Evolutionary conservation across 192 early-diverging fungal species (phyloP), one percentile per base, ranked within the genome.

Genomic region (Podila clonocystis): DNA sequence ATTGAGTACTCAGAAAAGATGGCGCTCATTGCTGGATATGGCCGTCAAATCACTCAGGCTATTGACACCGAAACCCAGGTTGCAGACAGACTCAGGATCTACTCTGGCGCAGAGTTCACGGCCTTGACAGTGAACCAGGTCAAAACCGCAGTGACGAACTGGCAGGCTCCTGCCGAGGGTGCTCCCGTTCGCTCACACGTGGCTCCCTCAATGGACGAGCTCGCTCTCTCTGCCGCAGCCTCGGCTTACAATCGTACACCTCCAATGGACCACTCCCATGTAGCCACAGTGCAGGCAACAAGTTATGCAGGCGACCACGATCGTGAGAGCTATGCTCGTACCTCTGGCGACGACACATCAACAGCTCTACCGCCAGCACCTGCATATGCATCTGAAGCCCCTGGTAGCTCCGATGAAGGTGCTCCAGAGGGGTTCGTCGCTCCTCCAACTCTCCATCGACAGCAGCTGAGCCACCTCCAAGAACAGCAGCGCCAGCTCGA

Each of bases 1-100:
- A 73, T 85, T 29, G 84, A 85, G 45, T 68, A 69, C 38, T 63
- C 84, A 1, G 79, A 85, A 68, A 82, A 82, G 57, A 72, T 82
- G 70, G 79, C 84, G 5, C 67, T 85, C 11, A 82, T 85, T 65
- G 65, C 74, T 17, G 84, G 79, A 7, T 82, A 82, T 63, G 84
- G 84, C 33, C 69, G 74, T 1, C 64, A 69, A 7, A 79, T 79
- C 65, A 79, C 76, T 20, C 69, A 70, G 52, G 76, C 72, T 9
- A 70, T 79, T 30, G 76, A 79, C 29, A 72, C 70, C 11, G 76
- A 79, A 19, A 58, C 69, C 2, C 76, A 79, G 20, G 70, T 68
- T 15, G 68, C 76, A 0, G 76, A 79, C 55, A 79, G 76, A 38
- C 62, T 79, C 65, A 79, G 76, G 38, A 79, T 71, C 31, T 79